Base-by-base conservation (phyloP, 2,329 filamentous ascomycete species). In the Aspergillus sp. region DNA sequence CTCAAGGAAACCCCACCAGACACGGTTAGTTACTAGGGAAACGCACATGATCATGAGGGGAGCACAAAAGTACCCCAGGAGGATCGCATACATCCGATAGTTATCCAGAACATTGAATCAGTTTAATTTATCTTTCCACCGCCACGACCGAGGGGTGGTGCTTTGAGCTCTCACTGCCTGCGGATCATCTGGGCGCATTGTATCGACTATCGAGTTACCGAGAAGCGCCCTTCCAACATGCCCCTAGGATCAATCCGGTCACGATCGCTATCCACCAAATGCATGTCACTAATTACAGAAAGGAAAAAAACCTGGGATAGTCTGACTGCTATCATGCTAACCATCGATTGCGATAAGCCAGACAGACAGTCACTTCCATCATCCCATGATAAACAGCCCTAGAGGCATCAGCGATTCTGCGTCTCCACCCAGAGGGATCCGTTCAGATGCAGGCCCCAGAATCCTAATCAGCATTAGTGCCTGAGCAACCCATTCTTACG, bases 21-120 rank as follows among this genome's bases (percentile, higher is more conserved):
- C 57, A 52, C 54, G 56, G 54, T 60, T 58, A 66, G 65, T 66
- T 63, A 64, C 65, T 67, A 57, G 60, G 65, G 65, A 52, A 67
- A 66, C 65, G 25, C 63, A 59, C 58, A 62, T 64, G 61, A 63
- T 58, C 60, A 64, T 41, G 42, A 61, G 52, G 52, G 25, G 13
- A 30, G 51, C 17, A 44, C 52, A 54, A 54, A 54, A 54, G 52
- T 54, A 54, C 52, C 38, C 52, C 52, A 42, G 38, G 52, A 54
- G 44, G 44, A 49, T 49, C 44, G 44, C 23, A 15, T 49, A 8
- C 44, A 49, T 49, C 44, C 44, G 25, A 49, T 27, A 49, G 15
- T 23, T 23, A 42, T 42, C 39, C 39, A 42, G n/a, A 42, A 17
- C 39, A 25, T 30, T 30, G 6, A n/a, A 49, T 49, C 25, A 30